phyloP scores from a whole-genome alignment of 2,329 filamentous ascomycete genomes.

The Fragosphaeria purpurea region DNA sequence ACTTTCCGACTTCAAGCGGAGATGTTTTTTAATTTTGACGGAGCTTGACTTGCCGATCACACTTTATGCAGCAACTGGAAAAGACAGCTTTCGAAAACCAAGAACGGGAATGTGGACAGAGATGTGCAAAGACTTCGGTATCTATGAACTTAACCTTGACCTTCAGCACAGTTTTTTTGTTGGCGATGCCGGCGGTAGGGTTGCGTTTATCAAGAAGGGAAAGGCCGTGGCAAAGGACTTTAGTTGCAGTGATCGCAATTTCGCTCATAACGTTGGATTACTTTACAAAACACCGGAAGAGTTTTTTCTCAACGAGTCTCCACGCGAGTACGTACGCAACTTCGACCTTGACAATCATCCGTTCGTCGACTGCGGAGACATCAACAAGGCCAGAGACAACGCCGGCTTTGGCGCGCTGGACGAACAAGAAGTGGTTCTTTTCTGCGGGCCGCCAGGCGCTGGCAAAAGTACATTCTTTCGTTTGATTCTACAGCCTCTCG shows the following conservation, averaged over 20 bases:
- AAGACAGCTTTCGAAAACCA: conserved; percentile 80
- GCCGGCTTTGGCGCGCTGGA: conserved; percentile 51
- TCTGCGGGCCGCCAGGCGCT: conserved; percentile 79
- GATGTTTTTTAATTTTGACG: conserved; percentile 58
- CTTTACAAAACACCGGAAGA: conserved; percentile 81
- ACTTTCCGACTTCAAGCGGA: conserved; percentile 72
- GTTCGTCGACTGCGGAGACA: conserved; percentile 22
- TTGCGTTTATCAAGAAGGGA: conserved; percentile 35
- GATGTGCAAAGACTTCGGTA: conserved; percentile 46
- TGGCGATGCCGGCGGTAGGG: conserved; percentile 68
- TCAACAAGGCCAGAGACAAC: conserved; percentile 8
- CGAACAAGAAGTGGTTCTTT: conserved; percentile 65
- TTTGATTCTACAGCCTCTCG: conserved; percentile 63
- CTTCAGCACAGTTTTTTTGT: conserved; percentile 68
- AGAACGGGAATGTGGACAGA: conserved; percentile 78
- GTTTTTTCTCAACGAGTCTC: conserved; percentile 64
- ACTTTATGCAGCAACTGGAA: conserved; percentile 77
- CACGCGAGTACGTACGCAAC: conserved; percentile 54
- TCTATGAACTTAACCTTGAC: conserved; percentile 50
- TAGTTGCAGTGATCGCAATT: conserved; percentile 61
- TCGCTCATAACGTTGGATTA: conserved; percentile 77
- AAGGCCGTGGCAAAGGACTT: conserved; percentile 49
- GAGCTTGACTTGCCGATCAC: conserved; percentile 66
- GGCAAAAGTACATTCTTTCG: conserved; percentile 91
- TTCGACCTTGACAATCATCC: conserved; percentile 60